phyloP scores from a whole-genome alignment of 768 basidiomycete species.

The Sarcomyxa edulis region DNA sequence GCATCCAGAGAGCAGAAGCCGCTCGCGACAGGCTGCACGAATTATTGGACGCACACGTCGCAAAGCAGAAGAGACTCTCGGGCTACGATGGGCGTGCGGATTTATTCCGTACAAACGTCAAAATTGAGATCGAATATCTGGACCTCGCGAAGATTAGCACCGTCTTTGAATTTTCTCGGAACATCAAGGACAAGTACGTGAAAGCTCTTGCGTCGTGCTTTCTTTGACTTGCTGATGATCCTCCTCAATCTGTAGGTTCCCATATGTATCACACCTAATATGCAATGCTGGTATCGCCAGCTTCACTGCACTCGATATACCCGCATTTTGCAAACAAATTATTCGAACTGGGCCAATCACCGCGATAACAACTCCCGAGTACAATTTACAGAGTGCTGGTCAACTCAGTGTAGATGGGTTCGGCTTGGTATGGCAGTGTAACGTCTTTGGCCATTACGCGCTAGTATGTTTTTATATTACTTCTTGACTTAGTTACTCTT shows the following conservation, averaged over 20 bases:
- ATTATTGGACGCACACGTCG: slow-evolving; percentile 52
- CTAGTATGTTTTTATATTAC: slow-evolving; percentile 43
- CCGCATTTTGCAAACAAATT: slow-evolving; percentile 38
- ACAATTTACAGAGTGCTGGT: slow-evolving; percentile 52
- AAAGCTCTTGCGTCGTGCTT: not conserved
- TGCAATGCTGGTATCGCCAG: slow-evolving; percentile 74
- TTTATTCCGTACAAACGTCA: slow-evolving; percentile 52
- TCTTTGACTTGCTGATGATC: slow-evolving; percentile 4
- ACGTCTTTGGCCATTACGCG: slow-evolving; percentile 76
- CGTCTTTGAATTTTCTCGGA: slow-evolving; percentile 49
- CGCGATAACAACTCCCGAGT: slow-evolving; percentile 50
- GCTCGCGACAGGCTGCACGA: slow-evolving; percentile 51
- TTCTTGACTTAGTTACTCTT: not conserved
- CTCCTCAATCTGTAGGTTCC: too few species aligned
- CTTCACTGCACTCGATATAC: slow-evolving; percentile 51
- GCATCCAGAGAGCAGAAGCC: slow-evolving; percentile 50
- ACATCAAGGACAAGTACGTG: slow-evolving; percentile 49
- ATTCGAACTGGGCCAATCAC: slow-evolving; percentile 33
- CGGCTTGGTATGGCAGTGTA: slow-evolving; percentile 82
- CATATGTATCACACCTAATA: slow-evolving; percentile 76
- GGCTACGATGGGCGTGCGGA: slow-evolving; percentile 49
- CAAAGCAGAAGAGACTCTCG: slow-evolving; percentile 22
- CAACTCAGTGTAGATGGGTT: slow-evolving; percentile 62
- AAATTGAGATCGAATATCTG: slow-evolving; percentile 54
- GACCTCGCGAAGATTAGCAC: slow-evolving; percentile 61